Evolutionary conservation across 2,329 filamentous ascomycete genomes (phyloP), one percentile per base, ranked within the genome.

Genomic region (Penicillium janthinellum): DNA sequence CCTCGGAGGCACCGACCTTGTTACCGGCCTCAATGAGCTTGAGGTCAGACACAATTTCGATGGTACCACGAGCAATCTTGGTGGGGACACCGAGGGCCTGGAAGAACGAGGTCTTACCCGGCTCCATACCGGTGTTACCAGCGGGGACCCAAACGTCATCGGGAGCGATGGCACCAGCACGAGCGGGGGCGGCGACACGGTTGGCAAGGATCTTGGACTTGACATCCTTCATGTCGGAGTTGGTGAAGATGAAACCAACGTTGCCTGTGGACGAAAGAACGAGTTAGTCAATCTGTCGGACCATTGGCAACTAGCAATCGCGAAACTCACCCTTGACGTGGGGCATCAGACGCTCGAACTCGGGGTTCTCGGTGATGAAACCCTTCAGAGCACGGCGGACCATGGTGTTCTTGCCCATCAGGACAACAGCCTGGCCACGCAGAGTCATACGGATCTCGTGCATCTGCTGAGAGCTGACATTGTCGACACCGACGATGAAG

Each of bases 321-420:
- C 7, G 6, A 6, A 60, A 71, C 70, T 64, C 67, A 86, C 84
- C 95, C 86, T 88, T 93, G 84, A 99, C 90, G 84, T 89, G 89
- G 73, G 96, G 93, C 73, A 99, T 89, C 70, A 99, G 90, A 81
- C 93, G 92, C 87, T 98, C 95, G 85, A 96, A 99, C 85, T 99
- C 95, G 75, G 95, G 94, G 80, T 88, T 86, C 77, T 99, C 95
- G 80, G 73, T 56, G 75, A 97, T 78, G 86, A 99, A 96, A 78
- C 91, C 94, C 86, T 94, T 96, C 79, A 99, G 86, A 75, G 95
- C 96, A 86, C 95, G 93, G 81, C 95, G 95, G 78, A 96, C 90
- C 95, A 99, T 99, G 83, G 95, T 99, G 89, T 99, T 99, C 90
- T 97, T 98, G 80, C 94, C 95, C 95, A 98, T 98, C 84, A 99